These are phyloP conservation scores for Colletotrichum sp. DNA, from an alignment of 2,329 filamentous ascomycete genomes.

Conservation along the genomic window DNA sequence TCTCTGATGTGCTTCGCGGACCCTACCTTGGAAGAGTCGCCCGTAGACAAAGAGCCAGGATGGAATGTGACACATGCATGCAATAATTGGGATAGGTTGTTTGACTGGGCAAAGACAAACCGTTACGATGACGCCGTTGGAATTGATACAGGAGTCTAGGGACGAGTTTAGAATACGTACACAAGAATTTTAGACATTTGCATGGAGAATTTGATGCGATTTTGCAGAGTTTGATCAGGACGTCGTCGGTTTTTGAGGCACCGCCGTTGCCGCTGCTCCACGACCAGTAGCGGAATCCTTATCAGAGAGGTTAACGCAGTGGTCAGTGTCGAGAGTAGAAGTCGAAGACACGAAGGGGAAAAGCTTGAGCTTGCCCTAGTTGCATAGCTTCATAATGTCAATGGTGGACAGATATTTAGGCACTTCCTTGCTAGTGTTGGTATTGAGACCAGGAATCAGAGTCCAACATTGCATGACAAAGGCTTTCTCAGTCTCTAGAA, in stretches of 20 bases:
- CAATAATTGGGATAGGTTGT: background rate
- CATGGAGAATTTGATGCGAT: background rate
- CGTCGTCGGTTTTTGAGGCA: background rate
- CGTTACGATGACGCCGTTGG: background rate
- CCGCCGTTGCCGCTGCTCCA: background rate
- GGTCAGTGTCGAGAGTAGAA: background rate
- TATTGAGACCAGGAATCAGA: too few species aligned
- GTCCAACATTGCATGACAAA: too few species aligned
- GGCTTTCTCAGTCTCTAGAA: too few species aligned
- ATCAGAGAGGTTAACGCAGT: background rate
- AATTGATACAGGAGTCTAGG: background rate
- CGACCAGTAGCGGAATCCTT: background rate
- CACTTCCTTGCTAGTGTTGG: too few species aligned
- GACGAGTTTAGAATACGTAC: background rate
- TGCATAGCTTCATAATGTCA: background rate
- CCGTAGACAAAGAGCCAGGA: background rate
- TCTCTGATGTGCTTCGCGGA: background rate
- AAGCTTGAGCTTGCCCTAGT: background rate
- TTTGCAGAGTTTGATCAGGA: background rate
- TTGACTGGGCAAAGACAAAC: background rate
- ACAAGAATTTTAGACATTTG: background rate
- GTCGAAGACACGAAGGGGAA: background rate
- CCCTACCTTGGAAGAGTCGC: background rate
- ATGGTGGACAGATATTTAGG: background rate
- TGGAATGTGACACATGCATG: background rate